Evolutionary conservation across 2,329 filamentous ascomycete genomes (phyloP), one percentile per base, ranked within the genome.

Genomic region (Zarea fungicola): DNA sequence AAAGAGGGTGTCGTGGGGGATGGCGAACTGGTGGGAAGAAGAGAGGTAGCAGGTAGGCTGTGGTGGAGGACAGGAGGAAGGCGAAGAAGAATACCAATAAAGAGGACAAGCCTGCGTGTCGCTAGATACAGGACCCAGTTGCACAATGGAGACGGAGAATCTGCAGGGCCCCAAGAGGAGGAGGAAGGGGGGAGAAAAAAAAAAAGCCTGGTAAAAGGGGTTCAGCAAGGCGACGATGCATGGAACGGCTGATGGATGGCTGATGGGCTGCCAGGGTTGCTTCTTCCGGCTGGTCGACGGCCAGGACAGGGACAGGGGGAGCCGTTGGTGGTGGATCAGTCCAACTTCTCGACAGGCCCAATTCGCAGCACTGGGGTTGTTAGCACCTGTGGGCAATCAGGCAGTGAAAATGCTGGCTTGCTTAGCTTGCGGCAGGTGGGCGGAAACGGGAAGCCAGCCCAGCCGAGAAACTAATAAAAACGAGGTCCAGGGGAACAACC

Each of bases 121-220:
- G 31, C 21, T 47, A 35, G 11, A 39, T 25, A 11, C 29, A 32
- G 34, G 9, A 19, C n/a, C 34, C 21, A 32, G 28, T 23, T 5
- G 41, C 28, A n/a, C 41, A 23, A 29, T 40, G 35, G 44, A 14
- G 44, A 47, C 44, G 35, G 44, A 25, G 41, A 37, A 48, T 41
- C 35, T 26, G 11, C 44, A 48, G 35, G 44, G 19, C 34, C 28
- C n/a, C n/a, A n/a, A 42, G 18, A 28, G 28, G 22, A 25, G 29
- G 16, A 42, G 31, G 16, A 19, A 37, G 13, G 9, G 10, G 16
- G 22, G n/a, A 25, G 29, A 42, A 49, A 21, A 32, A 37, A 34
- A 25, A 39, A 44, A 23, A 39, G 23, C 22, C n/a, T 16, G 47
- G 32, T 32, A 49, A 43, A 49, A 43, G 39, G 41, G 47, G 39